phyloP scores from a whole-genome alignment of 805 yeast genomes.

The Myxozyma monticola region DNA sequence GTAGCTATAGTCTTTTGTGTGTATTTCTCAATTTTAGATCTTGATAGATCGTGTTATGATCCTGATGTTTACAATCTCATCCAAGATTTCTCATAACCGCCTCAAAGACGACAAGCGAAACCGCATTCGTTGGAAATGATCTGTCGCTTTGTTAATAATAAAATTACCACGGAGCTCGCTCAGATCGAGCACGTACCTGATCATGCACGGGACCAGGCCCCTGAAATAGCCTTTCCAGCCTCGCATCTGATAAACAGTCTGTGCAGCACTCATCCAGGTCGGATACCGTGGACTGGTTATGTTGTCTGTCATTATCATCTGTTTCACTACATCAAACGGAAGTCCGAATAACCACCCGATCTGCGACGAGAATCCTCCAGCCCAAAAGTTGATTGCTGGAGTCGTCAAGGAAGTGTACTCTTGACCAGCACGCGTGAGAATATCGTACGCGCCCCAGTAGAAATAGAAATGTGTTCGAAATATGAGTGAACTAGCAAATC shows the following conservation, averaged over 20 bases:
- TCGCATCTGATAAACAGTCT: neutral
- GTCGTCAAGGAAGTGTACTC: constrained; percentile 63
- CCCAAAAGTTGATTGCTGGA: constrained; percentile 69
- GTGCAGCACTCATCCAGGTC: neutral
- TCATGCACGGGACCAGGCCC: neutral
- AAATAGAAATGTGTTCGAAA: constrained; percentile 44
- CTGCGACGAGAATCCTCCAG: neutral
- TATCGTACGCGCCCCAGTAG: constrained; percentile 93
- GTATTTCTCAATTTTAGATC: too few species aligned
- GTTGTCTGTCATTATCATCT: neutral
- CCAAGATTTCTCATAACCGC: neutral
- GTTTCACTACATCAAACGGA: neutral
- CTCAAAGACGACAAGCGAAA: neutral
- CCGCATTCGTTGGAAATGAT: neutral
- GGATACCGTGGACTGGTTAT: neutral
- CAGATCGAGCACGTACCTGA: too few species aligned
- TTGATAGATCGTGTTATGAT: too few species aligned
- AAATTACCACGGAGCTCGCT: too few species aligned
- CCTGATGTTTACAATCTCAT: too few species aligned
- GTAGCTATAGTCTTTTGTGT: too few species aligned
- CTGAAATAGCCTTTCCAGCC: neutral
- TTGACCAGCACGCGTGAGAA: constrained; percentile 68
- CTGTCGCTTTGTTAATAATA: too few species aligned
- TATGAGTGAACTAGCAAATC: neutral
- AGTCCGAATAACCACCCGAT: neutral